Evolutionary conservation across 208 protist genomes (phyloP).

Genomic region (Wallacemonas sp.): DNA sequence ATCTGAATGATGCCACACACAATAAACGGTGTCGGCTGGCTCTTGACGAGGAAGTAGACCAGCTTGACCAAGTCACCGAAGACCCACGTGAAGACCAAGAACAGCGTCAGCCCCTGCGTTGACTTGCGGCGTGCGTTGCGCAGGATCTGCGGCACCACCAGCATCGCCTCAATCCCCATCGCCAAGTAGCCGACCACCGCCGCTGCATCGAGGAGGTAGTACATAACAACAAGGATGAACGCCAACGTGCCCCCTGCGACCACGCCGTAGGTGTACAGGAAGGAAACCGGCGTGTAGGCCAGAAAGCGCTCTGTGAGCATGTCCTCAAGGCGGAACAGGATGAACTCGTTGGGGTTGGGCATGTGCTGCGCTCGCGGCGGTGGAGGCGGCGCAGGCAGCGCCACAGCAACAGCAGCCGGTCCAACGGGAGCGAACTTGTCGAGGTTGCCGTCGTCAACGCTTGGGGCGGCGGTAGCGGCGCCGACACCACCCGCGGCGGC

Average conservation of each 20-base stretch:
- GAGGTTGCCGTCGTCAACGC: too few relatives aligned
- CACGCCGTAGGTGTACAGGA: constrained; percentile 28
- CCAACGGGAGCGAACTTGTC: background rate
- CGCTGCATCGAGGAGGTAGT: constrained; percentile 21
- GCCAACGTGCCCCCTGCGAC: constrained; percentile 16
- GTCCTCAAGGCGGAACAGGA: constrained; percentile 38
- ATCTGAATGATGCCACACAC: constrained; percentile 70
- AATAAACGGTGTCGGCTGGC: constrained; percentile 71
- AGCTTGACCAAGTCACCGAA: constrained; percentile 72
- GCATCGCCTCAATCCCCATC: constrained; percentile 59
- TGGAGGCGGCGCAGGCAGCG: background rate
- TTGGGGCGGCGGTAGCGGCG: too few relatives aligned
- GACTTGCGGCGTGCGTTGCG: constrained; percentile 60
- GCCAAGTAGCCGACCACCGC: constrained; percentile 64
- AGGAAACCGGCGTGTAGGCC: constrained; percentile 23
- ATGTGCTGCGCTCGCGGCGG: background rate
- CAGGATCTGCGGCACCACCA: constrained; percentile 81
- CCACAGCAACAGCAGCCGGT: background rate
- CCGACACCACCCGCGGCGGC: background rate
- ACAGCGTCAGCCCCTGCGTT: constrained; percentile 58
- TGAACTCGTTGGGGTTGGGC: background rate
- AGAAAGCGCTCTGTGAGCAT: constrained; percentile 31
- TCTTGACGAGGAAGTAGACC: constrained; percentile 58
- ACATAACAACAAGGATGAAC: constrained; percentile 35
- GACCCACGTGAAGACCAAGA: constrained; percentile 74